Conservation (phyloP, 306 rosid genomes). For the Vigna unguiculata region DNA sequence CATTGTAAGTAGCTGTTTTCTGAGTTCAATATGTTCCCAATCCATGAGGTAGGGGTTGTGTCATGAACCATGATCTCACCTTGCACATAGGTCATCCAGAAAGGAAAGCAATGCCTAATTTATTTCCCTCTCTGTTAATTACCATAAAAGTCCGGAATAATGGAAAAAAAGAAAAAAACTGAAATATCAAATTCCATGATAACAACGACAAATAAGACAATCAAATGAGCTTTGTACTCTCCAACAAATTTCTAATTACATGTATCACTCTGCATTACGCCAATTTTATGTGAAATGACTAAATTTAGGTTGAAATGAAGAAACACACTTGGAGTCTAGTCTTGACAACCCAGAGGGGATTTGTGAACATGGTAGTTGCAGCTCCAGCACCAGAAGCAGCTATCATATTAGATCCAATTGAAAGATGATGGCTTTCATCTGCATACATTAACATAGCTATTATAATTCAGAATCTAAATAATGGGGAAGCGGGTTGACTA, state of each 20-base stretch:
- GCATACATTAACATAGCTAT: constrained; percentile 46
- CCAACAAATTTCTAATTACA: not conserved
- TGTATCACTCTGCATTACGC: constrained; percentile 22
- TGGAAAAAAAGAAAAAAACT: constrained; percentile 10
- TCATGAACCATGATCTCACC: not conserved
- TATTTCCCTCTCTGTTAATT: not conserved
- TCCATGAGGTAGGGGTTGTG: constrained; percentile 13
- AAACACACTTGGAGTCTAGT: constrained; percentile 83
- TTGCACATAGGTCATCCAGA: constrained; percentile 28
- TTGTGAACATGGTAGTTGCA: constrained; percentile 79
- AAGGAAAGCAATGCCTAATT: constrained; percentile 37
- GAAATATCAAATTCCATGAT: constrained; percentile 1
- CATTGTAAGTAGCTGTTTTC: constrained; percentile 3
- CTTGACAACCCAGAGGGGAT: constrained; percentile 97
- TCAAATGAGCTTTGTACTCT: constrained; percentile 8
- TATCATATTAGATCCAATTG: constrained; percentile 80
- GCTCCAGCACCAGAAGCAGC: constrained; percentile 97
- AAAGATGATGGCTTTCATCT: constrained; percentile 74
- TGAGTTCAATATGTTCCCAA: not conserved
- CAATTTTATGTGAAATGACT: constrained; percentile 8
- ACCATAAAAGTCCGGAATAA: constrained; percentile 46
- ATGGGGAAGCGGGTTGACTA: not conserved
- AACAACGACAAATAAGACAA: not conserved
- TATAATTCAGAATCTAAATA: constrained; percentile 19
- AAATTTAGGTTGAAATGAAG: constrained; percentile 38